phyloP scores from a whole-genome alignment of 257 asterid genomes.

The Fraxinus pennsylvanica region DNA sequence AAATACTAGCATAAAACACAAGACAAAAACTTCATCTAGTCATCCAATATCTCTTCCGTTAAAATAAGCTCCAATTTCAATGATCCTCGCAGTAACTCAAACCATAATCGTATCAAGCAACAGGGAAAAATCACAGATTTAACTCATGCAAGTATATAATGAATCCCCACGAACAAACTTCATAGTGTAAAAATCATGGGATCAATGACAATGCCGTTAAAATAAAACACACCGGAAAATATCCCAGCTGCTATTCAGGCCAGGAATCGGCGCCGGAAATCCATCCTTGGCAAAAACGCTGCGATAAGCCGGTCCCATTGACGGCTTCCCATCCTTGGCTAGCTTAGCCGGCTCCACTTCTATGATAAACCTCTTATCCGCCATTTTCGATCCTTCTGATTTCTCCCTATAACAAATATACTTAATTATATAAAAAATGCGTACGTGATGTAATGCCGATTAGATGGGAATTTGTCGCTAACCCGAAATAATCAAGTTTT shows the following conservation, averaged over 20 bases:
- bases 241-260: conserved; percentile 49
- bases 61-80: background rate
- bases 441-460: background rate
- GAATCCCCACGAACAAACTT: background rate
- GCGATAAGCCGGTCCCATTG: conserved; percentile 52
- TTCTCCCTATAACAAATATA: background rate
- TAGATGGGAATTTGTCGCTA: background rate
- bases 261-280: conserved; percentile 39
- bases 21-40: background rate
- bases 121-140: background rate
- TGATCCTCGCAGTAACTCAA: background rate
- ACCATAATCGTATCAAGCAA: background rate
- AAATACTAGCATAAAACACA: background rate
- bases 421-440: background rate
- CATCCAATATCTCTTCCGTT: background rate
- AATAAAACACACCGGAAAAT: conserved; percentile 42
- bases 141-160: background rate
- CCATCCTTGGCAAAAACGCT: conserved; percentile 46
- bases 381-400: conserved; percentile 29
- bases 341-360: conserved; percentile 48
- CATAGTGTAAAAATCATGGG: background rate
- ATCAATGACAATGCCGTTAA: background rate
- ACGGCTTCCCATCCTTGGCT: conserved; percentile 47
- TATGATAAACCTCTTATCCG: conserved; percentile 25
- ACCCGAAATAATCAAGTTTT: too few relatives aligned